Percentiles rank a stretch among this genome's conserved stretches.
phyloP scores from a whole-genome alignment of 2,329 filamentous ascomycete genomes.

The Botryotinia calthae region DNA sequence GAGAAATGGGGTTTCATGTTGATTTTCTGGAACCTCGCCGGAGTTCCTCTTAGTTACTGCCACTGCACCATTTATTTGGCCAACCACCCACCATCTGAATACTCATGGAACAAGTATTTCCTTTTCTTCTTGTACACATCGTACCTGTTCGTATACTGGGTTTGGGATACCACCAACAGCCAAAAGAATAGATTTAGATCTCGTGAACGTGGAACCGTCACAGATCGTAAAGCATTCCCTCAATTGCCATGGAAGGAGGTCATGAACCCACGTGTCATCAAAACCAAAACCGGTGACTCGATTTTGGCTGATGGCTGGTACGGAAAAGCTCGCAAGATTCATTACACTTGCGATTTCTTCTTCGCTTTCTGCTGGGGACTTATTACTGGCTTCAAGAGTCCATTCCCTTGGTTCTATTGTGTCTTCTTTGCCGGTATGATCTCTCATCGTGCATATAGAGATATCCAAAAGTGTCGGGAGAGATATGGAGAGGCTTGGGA shows the following conservation, averaged over 20 bases:
- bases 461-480: constrained; percentile 70
- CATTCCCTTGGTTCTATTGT: constrained; percentile 88
- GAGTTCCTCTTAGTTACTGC: constrained; percentile 85
- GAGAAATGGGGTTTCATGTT: constrained; percentile 97
- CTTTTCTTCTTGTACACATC: constrained; percentile 62
- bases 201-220: constrained; percentile 68
- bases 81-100: constrained; percentile 72
- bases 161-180: constrained; percentile 89
- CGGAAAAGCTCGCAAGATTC: constrained; percentile 72
- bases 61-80: constrained; percentile 89
- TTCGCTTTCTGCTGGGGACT: constrained; percentile 77
- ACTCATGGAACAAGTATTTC: constrained; percentile 70
- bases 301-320: constrained; percentile 88
- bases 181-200: constrained; percentile 93
- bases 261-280: constrained; percentile 76
- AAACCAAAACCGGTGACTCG: constrained; percentile 68
- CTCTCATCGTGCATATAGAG: constrained; percentile 70
- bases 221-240: constrained; percentile 78
- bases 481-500: constrained; percentile 82
- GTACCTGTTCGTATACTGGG: constrained; percentile 85
- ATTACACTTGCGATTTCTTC: constrained; percentile 78
- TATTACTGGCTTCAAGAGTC: constrained; percentile 76
- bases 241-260: constrained; percentile 86
- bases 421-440: constrained; percentile 81
- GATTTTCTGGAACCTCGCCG: constrained; percentile 93